These are phyloP conservation scores for Colletotrichum sp. DNA, from an alignment of 2,329 filamentous ascomycete species.

Conservation along the genomic window DNA sequence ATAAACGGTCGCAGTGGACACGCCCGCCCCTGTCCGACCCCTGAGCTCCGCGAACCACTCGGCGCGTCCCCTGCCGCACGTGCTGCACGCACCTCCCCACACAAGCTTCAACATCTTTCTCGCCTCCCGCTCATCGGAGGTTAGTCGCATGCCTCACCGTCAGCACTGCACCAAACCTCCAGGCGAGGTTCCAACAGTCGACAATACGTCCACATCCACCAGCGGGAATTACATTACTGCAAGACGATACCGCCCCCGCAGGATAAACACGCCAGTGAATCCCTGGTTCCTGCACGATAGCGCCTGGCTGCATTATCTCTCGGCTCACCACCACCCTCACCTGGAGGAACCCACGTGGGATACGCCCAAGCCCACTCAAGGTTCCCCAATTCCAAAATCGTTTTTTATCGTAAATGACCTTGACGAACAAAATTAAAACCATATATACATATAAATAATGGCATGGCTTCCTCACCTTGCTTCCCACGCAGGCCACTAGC, in stretches of 20 bases:
- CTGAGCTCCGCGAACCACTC: slow-evolving; percentile 16
- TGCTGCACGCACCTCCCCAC: slow-evolving; percentile 8
- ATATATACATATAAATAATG: slow-evolving; percentile 7
- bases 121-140: neutral
- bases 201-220: neutral
- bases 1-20: neutral
- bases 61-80: slow-evolving; percentile 17
- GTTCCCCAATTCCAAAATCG: neutral
- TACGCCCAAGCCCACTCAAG: neutral
- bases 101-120: slow-evolving; percentile 8
- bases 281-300: neutral
- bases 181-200: neutral
- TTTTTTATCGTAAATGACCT: neutral
- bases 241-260: neutral
- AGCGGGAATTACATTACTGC: neutral
- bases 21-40: neutral
- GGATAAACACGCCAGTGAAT: neutral
- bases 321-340: neutral
- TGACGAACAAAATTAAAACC: neutral
- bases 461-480: slow-evolving; percentile 10
- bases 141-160: neutral
- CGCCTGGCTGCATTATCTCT: neutral
- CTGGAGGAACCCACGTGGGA: neutral
- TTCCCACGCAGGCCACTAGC: slow-evolving; percentile 9
- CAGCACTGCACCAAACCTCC: neutral